These are phyloP conservation scores for Rubia occidens DNA, from an alignment of 305 asterid genomes.

Conservation along the genomic window DNA sequence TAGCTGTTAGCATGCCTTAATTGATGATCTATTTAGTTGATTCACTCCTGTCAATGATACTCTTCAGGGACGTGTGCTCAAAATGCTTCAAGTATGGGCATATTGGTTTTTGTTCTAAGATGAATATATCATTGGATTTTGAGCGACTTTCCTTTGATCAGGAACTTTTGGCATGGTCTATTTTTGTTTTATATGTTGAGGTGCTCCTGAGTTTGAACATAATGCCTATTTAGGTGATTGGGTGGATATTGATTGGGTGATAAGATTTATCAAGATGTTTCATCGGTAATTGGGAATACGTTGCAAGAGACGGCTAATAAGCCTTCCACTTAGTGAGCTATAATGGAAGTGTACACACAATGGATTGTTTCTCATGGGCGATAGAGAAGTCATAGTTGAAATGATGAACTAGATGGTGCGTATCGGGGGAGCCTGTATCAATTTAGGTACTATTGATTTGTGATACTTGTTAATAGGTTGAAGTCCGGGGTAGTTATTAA, in stretches of 20 bases:
- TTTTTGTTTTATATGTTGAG: slow-evolving; percentile 83
- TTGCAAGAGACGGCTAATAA: slow-evolving; percentile 67
- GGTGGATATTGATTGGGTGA: slow-evolving; percentile 22
- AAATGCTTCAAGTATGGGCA: slow-evolving; percentile 93
- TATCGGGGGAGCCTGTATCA: too few species aligned
- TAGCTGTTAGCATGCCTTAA: not conserved
- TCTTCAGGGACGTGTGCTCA: slow-evolving; percentile 67
- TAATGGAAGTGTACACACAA: slow-evolving; percentile 86
- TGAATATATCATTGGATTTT: slow-evolving; percentile 77
- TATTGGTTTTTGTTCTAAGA: slow-evolving; percentile 91
- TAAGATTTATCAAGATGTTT: slow-evolving; percentile 61
- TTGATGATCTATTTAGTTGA: slow-evolving; percentile 5
- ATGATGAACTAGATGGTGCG: too few species aligned
- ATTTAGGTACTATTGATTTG: too few species aligned
- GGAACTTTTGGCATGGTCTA: slow-evolving; percentile 66
- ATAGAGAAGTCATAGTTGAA: slow-evolving; percentile 63
- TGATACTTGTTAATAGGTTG: too few species aligned
- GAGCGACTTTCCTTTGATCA: slow-evolving; percentile 83
- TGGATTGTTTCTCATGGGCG: slow-evolving; percentile 81
- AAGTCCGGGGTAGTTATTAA: too few species aligned
- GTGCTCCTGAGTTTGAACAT: slow-evolving; percentile 70
- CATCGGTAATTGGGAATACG: slow-evolving; percentile 80
- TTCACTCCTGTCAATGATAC: slow-evolving; percentile 16
- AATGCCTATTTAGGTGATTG: slow-evolving; percentile 42
- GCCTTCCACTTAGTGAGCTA: slow-evolving; percentile 64